These are phyloP conservation scores for Pseudofabraea citricarpa DNA, from an alignment of 2,329 filamentous ascomycete species.

Conservation along the genomic window DNA sequence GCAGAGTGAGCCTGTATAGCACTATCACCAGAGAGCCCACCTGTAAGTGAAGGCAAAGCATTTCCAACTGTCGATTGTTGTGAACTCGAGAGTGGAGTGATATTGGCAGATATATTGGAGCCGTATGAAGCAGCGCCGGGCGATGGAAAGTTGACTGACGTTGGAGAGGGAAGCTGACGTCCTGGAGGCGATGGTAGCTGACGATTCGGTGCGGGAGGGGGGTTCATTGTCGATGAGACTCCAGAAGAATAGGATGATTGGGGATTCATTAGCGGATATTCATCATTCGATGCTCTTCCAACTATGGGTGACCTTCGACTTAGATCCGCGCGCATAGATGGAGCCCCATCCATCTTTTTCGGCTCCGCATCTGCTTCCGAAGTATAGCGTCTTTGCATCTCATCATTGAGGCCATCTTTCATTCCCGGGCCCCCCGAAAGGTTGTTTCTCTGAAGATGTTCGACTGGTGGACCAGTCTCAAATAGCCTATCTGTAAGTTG, in stretches of 20 bases:
- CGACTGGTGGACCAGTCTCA: slow-evolving; percentile 15
- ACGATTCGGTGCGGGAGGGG: slow-evolving; percentile 21
- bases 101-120: slow-evolving; percentile 11
- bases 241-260: slow-evolving; percentile 15
- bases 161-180: slow-evolving; percentile 24
- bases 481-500: slow-evolving; percentile 23
- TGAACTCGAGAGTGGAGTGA: slow-evolving; percentile 14
- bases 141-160: slow-evolving; percentile 22
- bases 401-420: slow-evolving; percentile 16
- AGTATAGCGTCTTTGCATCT: slow-evolving; percentile 22
- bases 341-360: slow-evolving; percentile 8
- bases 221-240: slow-evolving; percentile 22
- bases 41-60: slow-evolving; percentile 20
- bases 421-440: slow-evolving; percentile 5
- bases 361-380: slow-evolving; percentile 10
- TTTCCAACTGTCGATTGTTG: slow-evolving; percentile 11
- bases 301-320: slow-evolving; percentile 16
- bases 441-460: slow-evolving; percentile 8
- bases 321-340: slow-evolving; percentile 12
- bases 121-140: slow-evolving; percentile 19
- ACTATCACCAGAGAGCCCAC: slow-evolving; percentile 17
- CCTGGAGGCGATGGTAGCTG: slow-evolving; percentile 27
- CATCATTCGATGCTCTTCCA: slow-evolving; percentile 12
- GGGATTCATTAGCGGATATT: slow-evolving; percentile 16
- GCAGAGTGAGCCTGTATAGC: slow-evolving; percentile 25